Percentiles rank a stretch among this genome's conserved stretches.
phyloP scores from a whole-genome alignment of 257 asterid genomes.

The Parsonsia alboflavescens region DNA sequence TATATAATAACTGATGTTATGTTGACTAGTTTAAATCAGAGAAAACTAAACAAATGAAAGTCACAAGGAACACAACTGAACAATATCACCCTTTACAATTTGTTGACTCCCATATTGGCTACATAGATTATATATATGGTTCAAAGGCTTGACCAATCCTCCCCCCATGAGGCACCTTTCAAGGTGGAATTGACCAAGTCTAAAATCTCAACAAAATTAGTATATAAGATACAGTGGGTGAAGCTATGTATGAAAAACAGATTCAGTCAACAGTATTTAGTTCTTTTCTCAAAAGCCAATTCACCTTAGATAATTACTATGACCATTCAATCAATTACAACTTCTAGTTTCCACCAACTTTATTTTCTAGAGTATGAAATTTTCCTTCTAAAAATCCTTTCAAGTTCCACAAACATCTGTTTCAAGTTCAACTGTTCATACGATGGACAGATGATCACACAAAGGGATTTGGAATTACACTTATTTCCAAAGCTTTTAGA shows the following conservation, averaged over 20 bases:
- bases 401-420: neutral
- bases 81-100: neutral
- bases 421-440: neutral
- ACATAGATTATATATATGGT: neutral
- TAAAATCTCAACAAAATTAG: neutral
- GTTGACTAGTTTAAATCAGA: neutral
- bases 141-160: neutral
- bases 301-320: neutral
- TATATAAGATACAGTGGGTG: neutral
- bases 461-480: neutral
- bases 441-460: neutral
- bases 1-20: too few relatives aligned
- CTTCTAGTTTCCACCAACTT: neutral
- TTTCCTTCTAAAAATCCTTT: constrained; percentile 3
- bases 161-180: neutral
- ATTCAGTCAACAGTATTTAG: neutral
- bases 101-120: neutral
- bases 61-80: neutral
- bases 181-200: neutral
- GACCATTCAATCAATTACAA: neutral
- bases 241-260: neutral
- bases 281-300: neutral
- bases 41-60: neutral
- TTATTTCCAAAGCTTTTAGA: neutral
- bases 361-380: neutral